Conservation (phyloP, 2,329 filamentous ascomycete species). For the Cladophialophora bantiana region DNA sequence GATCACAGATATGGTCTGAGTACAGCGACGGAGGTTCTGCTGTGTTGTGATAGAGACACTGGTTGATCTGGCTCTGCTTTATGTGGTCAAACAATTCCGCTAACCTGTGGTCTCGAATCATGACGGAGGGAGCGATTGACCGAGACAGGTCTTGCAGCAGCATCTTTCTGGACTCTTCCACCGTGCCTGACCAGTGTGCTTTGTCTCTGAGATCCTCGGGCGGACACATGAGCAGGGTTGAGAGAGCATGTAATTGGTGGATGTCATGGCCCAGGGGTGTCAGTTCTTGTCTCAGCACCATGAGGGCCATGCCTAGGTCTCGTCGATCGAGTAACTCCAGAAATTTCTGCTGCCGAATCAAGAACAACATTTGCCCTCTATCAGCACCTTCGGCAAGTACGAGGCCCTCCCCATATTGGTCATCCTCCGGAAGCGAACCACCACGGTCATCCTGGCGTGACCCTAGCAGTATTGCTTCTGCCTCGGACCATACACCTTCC, state of each 20-base stretch:
- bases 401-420: conserved; percentile 59
- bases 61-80: conserved; percentile 81
- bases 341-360: conserved; percentile 91
- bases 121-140: conserved; percentile 93
- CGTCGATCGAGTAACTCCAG: conserved; percentile 83
- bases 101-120: conserved; percentile 92
- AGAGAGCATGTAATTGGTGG: conserved; percentile 78
- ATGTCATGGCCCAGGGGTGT: conserved; percentile 84
- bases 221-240: conserved; percentile 88
- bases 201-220: conserved; percentile 76
- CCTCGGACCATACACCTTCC: conserved; percentile 79
- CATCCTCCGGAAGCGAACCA: conserved; percentile 48
- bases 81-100: conserved; percentile 81
- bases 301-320: conserved; percentile 75
- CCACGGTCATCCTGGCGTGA: conserved; percentile 53
- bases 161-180: conserved; percentile 73
- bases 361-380: conserved; percentile 81
- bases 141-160: conserved; percentile 83
- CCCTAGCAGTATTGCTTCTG: conserved; percentile 78
- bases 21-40: conserved; percentile 81
- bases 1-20: conserved; percentile 83
- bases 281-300: conserved; percentile 85
- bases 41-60: conserved; percentile 89
- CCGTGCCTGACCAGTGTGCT: conserved; percentile 84
- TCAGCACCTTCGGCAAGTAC: conserved; percentile 78